Evolutionary conservation across 805 yeast species (phyloP).

Genomic region (Saccharomycopsis vini): DNA sequence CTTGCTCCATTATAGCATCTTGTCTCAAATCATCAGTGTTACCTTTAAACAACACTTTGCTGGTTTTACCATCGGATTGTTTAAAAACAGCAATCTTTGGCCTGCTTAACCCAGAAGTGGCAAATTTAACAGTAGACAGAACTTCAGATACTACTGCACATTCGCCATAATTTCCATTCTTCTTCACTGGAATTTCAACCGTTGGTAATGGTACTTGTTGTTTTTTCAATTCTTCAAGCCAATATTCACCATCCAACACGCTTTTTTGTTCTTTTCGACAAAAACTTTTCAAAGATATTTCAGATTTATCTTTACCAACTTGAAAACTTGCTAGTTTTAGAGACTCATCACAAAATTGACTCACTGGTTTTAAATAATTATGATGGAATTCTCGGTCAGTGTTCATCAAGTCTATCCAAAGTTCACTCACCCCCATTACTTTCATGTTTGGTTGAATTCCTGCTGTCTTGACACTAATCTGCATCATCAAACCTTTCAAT

Average conservation of each 20-base stretch:
- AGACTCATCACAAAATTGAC: conserved; percentile 41
- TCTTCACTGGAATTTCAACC: conserved; percentile 30
- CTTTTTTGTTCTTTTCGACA: no score
- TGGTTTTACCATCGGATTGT: conserved; percentile 49
- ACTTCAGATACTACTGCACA: conserved; percentile 39
- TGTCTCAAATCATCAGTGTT: conserved; percentile 90
- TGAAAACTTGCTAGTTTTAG: conserved; percentile 43
- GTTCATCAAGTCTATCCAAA: conserved; percentile 34
- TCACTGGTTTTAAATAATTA: conserved; percentile 35
- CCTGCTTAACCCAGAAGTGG: conserved; percentile 74
- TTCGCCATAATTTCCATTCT: conserved; percentile 36
- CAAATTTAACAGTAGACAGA: conserved; percentile 42
- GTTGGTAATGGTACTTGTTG: conserved; percentile 63
- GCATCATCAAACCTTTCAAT: conserved; percentile 46
- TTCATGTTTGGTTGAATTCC: no score
- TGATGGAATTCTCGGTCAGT: conserved; percentile 17
- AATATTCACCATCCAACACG: conserved; percentile 41
- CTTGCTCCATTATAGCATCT: conserved; percentile 97
- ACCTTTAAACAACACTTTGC: conserved; percentile 64
- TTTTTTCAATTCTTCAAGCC: conserved; percentile 43
- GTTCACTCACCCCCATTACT: conserved; percentile 40
- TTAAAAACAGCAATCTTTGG: conserved; percentile 67
- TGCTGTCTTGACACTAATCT: no score
- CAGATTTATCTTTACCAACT: conserved; percentile 19
- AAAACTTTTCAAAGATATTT: conserved; percentile 17